Conservation (phyloP, 2,329 filamentous ascomycete genomes). For the Neofusicoccum sp. region DNA sequence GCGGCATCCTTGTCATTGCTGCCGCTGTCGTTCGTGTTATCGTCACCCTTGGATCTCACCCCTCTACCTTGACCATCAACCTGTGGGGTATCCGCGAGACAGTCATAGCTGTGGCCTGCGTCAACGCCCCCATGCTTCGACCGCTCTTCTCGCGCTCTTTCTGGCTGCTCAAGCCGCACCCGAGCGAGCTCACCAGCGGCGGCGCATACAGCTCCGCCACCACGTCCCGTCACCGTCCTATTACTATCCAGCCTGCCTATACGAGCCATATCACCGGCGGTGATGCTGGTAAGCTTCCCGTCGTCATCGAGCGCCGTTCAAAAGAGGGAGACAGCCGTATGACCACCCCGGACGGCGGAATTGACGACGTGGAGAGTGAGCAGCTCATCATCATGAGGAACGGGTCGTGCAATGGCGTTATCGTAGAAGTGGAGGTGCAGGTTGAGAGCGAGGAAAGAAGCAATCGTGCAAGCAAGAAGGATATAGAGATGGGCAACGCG, state of each 20-base stretch:
- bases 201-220: not conserved
- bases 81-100: conserved; percentile 39
- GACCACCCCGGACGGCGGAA: not conserved
- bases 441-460: not conserved
- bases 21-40: conserved; percentile 35
- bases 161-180: conserved; percentile 23
- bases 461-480: not conserved
- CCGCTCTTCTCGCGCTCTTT: conserved; percentile 30
- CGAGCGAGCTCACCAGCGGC: not conserved
- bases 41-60: conserved; percentile 30
- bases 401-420: not conserved
- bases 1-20: conserved; percentile 36
- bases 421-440: not conserved
- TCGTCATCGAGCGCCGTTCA: not conserved
- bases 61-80: conserved; percentile 35
- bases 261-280: not conserved
- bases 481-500: not conserved
- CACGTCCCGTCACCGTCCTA: not conserved
- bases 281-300: not conserved
- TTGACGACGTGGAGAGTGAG: not conserved
- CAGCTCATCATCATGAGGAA: not conserved
- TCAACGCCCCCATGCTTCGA: conserved; percentile 35
- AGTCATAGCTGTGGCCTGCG: conserved; percentile 34
- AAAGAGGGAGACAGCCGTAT: not conserved
- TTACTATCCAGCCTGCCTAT: not conserved